Evolutionary conservation across 768 basidiomycete genomes (phyloP).

Genomic region (Dacryopinax spathularia): DNA sequence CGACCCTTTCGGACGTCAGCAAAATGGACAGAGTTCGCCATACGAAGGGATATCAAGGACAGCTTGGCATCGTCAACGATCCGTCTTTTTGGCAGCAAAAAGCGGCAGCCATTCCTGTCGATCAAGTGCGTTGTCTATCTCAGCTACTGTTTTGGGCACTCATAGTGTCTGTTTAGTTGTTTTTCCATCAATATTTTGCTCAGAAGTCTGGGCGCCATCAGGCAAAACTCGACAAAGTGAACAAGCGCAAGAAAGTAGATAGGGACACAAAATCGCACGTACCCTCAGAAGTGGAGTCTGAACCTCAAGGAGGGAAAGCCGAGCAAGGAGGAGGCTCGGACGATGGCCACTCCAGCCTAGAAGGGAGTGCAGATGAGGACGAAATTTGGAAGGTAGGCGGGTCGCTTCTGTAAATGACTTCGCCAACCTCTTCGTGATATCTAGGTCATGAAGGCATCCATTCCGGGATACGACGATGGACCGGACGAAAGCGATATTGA

Average conservation of each 20-base stretch:
- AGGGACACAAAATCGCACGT: slow-evolving; percentile 21
- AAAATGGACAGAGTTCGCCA: slow-evolving; percentile 28
- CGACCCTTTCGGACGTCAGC: slow-evolving; percentile 22
- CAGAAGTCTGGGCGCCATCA: slow-evolving; percentile 47
- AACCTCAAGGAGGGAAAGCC: slow-evolving; percentile 24
- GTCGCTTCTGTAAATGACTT: neutral
- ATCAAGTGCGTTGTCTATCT: slow-evolving; percentile 44
- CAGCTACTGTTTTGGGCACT: slow-evolving; percentile 6
- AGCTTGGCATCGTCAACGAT: slow-evolving; percentile 50
- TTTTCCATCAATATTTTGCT: slow-evolving; percentile 84
- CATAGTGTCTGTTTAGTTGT: slow-evolving; percentile 38
- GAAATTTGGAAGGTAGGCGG: slow-evolving; percentile 76
- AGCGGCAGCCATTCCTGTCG: slow-evolving; percentile 62
- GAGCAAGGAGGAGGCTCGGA: slow-evolving; percentile 21
- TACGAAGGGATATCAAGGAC: slow-evolving; percentile 56
- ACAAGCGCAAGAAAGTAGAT: slow-evolving; percentile 31
- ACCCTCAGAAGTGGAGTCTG: slow-evolving; percentile 22
- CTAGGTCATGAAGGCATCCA: slow-evolving; percentile 79
- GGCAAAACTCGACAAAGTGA: slow-evolving; percentile 35
- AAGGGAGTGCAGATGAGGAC: slow-evolving; percentile 37
- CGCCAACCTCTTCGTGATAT: slow-evolving; percentile 7
- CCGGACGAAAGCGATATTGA: slow-evolving; percentile 20
- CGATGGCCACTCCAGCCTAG: slow-evolving; percentile 15
- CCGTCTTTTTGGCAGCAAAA: slow-evolving; percentile 56
- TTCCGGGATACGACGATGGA: slow-evolving; percentile 46